Evolutionary conservation across 306 rosid species (phyloP), one percentile per base, ranked within the genome.

Genomic region (Cicer chorassanicum): DNA sequence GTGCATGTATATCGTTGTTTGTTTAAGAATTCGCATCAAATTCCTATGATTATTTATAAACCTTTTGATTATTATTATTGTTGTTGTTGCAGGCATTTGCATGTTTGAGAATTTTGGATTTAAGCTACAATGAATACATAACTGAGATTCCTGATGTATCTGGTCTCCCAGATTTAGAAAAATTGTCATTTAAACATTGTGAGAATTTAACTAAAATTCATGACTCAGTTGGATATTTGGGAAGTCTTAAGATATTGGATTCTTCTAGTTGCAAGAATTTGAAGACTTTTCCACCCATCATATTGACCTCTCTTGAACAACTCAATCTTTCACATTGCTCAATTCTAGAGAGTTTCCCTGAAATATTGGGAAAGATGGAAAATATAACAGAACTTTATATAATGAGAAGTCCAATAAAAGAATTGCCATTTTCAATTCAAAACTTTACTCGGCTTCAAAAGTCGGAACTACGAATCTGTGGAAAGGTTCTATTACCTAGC

Each of bases 321-420:
- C 29, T 53, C 59, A 53, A 53, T 7, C 11, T 53, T 53, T 53
- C 59, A 53, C 64, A 57, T 57, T 57, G 64, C 38, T 55, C 62
- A 9, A 9, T 0, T 19, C 62, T 55, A 3, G 62, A 55, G 62
- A 55, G 38, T 19, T 55, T 55, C 12, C 62, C 62, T 1, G 62
- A 55, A 41, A 64, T 64, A 40, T 16, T 64, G 19, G 69, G 50
- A 0, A 64, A 64, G 34, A 78, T 78, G 65, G 56, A 78, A 60
- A 39, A 50, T 4, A 1, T 70, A 49, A 48, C 43, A 19, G 62
- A 55, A 9, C 38, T 55, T 55, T 6, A 19, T 19, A 55, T 39
- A 1, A 24, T 21, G 53, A 38, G 0, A 4, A 64, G 62, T 4
- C 18, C 53, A 2, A 12, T 70, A 1, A 14, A 66, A 9, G 55